Evolutionary conservation across 129 eudicot genomes (phyloP), one percentile per base, ranked within the genome.

Genomic region (Erigeron canadensis): DNA sequence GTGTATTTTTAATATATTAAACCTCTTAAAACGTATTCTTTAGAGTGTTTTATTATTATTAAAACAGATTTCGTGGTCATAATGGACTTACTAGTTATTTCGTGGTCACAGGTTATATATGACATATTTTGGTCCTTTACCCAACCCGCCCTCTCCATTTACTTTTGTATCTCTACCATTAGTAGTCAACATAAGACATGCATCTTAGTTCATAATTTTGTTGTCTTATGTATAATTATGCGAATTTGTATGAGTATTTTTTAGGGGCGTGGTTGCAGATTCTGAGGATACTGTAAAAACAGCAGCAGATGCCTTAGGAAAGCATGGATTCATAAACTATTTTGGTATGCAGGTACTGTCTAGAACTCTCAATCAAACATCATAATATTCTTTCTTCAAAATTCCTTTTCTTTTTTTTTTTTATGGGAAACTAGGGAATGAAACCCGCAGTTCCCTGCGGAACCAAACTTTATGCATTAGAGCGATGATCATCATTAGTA

Each of bases 331-430:
- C 56, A 82, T 93, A 73, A 93, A 93, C 80, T 93, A 89, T 77
- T 93, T 93, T 53, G 98, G 98, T 41, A 81, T 93, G 82, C 98
- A 93, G 88, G 98, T 93, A 76, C 51, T 6, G 21, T 64, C 22
- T 16, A 16, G 37, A 39, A 39, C 70, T 1, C 21, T 6, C 57
- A n/a, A 19, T 54, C 28, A 59, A 16, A 60, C 57, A 2, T 15
- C 50, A 45, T 13, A 42, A 38, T 40, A 10, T 42, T 44, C 69
- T 74, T 54, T 54, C 62, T 70, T 64, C 34, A 38, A 17, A 57
- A 17, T 54, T 72, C 51, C 51, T 69, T 37, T 10, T 2, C 39
- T 47, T 47, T 10, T 72, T 47, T 10, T 72, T 17, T 12, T 28
- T 28, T 0, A 28, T 1, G 34, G 34, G 34, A 28, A 28, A 28